These are phyloP conservation scores for Euphrasia arctica DNA, from an alignment of 305 asterid species.

Conservation along the genomic window DNA sequence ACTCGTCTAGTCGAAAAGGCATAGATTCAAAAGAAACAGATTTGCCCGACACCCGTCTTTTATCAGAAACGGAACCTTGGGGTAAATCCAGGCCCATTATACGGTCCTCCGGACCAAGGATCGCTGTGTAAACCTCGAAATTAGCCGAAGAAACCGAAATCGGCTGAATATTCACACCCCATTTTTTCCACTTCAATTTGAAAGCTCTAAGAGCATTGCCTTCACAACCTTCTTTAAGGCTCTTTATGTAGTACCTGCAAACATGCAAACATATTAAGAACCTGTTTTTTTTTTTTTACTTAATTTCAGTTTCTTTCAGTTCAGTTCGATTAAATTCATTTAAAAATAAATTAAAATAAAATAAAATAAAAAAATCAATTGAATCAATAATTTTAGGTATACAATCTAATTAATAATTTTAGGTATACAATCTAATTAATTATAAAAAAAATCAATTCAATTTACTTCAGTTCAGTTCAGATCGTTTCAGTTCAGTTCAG, in stretches of 20 bases:
- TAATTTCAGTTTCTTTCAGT: too few relatives aligned
- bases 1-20: conserved; percentile 93
- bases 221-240: conserved; percentile 86
- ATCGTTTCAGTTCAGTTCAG: too few relatives aligned
- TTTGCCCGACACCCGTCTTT: conserved; percentile 46
- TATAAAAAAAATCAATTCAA: too few relatives aligned
- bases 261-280: too few relatives aligned
- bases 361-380: too few relatives aligned
- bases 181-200: conserved; percentile 59
- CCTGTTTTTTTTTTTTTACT: too few relatives aligned
- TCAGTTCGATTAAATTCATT: too few relatives aligned
- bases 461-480: too few relatives aligned
- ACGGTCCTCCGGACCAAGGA: conserved; percentile 78
- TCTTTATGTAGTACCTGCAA: conserved; percentile 49
- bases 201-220: conserved; percentile 84
- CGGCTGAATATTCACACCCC: conserved; percentile 95
- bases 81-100: conserved; percentile 93
- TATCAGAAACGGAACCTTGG: conserved; percentile 91
- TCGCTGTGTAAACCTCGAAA: conserved; percentile 75
- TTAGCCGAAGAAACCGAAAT: conserved; percentile 86
- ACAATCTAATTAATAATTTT: too few relatives aligned
- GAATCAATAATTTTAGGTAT: too few relatives aligned
- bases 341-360: too few relatives aligned
- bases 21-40: conserved; percentile 91
- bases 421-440: too few relatives aligned